Evolutionary conservation across 1,139 yeast species (phyloP).

Genomic region (Nakaseomyces delphensis): DNA sequence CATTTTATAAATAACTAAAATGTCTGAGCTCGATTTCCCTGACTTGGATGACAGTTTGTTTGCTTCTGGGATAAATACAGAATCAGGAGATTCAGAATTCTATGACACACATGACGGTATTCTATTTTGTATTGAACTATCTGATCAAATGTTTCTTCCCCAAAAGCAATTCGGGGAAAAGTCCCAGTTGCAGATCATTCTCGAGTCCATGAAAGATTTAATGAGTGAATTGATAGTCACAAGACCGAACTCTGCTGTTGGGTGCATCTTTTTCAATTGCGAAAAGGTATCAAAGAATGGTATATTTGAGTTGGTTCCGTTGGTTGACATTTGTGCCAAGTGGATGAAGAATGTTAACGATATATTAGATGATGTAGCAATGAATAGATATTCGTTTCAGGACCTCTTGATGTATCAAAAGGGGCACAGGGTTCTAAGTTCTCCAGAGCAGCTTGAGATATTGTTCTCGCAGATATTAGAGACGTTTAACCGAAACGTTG

Average conservation of each 20-base stretch:
- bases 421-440: constrained; percentile 16
- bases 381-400: constrained; percentile 16
- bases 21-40: constrained; percentile 6
- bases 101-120: constrained; percentile 58
- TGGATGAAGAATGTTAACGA: constrained; percentile 36
- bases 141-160: constrained; percentile 41
- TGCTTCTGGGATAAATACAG: neutral
- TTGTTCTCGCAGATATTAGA: constrained; percentile 34
- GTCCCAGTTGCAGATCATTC: constrained; percentile 43
- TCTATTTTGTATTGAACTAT: constrained; percentile 51
- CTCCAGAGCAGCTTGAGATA: constrained; percentile 18
- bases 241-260: constrained; percentile 56
- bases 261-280: constrained; percentile 54
- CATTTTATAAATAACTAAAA: neutral
- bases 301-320: constrained; percentile 33
- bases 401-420: constrained; percentile 27
- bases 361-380: constrained; percentile 31
- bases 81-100: constrained; percentile 18
- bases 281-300: constrained; percentile 26
- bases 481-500: constrained; percentile 31
- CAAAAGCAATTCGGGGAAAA: constrained; percentile 33
- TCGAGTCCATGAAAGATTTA: constrained; percentile 46
- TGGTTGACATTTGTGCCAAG: constrained; percentile 35
- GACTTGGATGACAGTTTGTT: neutral
- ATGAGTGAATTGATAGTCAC: constrained; percentile 52